Percentiles rank a stretch among this genome's conserved stretches.
phyloP scores from a whole-genome alignment of 768 basidiomycete species.

The Lanmaoa pseudosensibilis region DNA sequence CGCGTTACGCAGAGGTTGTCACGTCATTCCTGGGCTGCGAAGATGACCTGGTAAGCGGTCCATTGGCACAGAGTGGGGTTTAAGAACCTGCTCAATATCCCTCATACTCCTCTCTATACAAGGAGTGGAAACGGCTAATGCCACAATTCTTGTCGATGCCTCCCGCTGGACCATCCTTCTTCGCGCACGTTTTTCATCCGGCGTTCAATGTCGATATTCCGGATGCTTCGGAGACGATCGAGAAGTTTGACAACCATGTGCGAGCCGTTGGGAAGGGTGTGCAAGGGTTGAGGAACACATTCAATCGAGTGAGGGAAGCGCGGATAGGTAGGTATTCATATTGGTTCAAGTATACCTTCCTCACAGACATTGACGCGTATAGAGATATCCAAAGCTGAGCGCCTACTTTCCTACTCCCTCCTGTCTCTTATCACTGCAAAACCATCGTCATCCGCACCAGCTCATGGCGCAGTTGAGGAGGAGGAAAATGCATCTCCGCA shows the following conservation, averaged over 20 bases:
- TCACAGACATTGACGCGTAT: not conserved
- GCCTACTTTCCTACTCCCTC: slow-evolving; percentile 69
- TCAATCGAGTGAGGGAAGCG: slow-evolving; percentile 62
- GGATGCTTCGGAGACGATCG: slow-evolving; percentile 59
- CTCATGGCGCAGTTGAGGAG: slow-evolving; percentile 49
- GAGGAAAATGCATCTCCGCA: slow-evolving; percentile 41
- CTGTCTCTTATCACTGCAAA: slow-evolving; percentile 75
- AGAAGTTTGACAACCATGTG: slow-evolving; percentile 65
- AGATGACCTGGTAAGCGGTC: slow-evolving; percentile 62
- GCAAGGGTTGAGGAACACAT: slow-evolving; percentile 61
- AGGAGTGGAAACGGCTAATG: slow-evolving; percentile 74
- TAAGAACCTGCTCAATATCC: slow-evolving; percentile 1
- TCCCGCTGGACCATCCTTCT: slow-evolving; percentile 74
- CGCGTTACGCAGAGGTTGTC: slow-evolving; percentile 74
- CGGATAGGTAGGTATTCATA: slow-evolving; percentile 53
- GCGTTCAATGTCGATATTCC: slow-evolving; percentile 79
- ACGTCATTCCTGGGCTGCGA: slow-evolving; percentile 80
- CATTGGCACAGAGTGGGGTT: not conserved
- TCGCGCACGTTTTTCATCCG: slow-evolving; percentile 79
- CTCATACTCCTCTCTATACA: not conserved
- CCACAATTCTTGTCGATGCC: slow-evolving; percentile 60
- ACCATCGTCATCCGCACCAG: slow-evolving; percentile 50
- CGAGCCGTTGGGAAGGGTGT: slow-evolving; percentile 68
- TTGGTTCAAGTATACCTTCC: not conserved
- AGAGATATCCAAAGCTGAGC: slow-evolving; percentile 82